Conservation (phyloP, 202 grass and related monocot genomes). For the Dendrocalamus latiflorus region DNA sequence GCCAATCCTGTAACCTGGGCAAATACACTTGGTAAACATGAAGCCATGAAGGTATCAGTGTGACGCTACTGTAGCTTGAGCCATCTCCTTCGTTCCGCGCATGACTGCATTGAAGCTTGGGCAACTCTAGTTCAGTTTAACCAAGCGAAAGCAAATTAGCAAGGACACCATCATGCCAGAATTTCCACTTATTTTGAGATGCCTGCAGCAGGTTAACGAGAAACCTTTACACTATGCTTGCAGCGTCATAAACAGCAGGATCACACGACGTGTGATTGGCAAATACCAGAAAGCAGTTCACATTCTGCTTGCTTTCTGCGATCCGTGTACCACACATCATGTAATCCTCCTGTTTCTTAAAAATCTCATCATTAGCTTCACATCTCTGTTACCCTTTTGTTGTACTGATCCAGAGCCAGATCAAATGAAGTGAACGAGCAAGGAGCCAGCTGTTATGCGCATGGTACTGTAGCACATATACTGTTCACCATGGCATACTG, state of each 20-base stretch:
- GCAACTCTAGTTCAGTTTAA: neutral
- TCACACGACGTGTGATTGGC: neutral
- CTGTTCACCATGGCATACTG: too few species aligned
- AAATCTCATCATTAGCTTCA: constrained; percentile 5
- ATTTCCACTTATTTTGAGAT: neutral
- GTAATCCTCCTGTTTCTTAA: neutral
- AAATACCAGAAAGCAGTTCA: neutral
- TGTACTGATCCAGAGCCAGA: neutral
- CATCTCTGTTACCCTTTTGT: constrained; percentile 30
- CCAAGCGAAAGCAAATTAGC: neutral
- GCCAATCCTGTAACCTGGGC: neutral
- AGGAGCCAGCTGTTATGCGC: too few species aligned
- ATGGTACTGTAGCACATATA: too few species aligned
- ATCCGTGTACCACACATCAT: neutral
- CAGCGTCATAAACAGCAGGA: neutral
- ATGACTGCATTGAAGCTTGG: neutral
- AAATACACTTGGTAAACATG: neutral
- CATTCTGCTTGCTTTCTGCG: neutral
- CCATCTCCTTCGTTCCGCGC: too few species aligned
- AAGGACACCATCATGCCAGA: neutral
- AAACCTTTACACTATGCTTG: neutral
- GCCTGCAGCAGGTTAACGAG: neutral
- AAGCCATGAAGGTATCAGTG: too few species aligned
- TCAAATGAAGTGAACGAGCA: too few species aligned
- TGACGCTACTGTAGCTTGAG: neutral